Evolutionary conservation across 1,139 yeast species (phyloP).

Genomic region (Pneumocystis sp.): DNA sequence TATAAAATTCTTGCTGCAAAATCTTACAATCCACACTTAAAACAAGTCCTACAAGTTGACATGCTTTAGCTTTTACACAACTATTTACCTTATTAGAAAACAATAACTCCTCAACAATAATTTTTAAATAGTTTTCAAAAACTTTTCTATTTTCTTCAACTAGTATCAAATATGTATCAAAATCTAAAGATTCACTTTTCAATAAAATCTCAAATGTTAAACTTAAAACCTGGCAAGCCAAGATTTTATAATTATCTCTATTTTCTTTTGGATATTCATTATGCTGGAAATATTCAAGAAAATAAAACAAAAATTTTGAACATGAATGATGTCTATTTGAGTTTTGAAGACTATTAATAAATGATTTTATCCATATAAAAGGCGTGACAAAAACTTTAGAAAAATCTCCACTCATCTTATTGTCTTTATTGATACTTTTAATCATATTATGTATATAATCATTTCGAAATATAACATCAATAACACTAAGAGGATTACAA

Average conservation of each 20-base stretch:
- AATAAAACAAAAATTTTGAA: slow-evolving; percentile 3
- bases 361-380: slow-evolving; percentile 14
- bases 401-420: neutral
- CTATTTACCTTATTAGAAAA: neutral
- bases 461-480: slow-evolving; percentile 14
- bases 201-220: neutral
- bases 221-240: neutral
- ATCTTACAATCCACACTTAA: neutral
- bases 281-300: slow-evolving; percentile 1
- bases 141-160: slow-evolving; percentile 12
- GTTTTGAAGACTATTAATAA: slow-evolving; percentile 6
- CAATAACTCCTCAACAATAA: slow-evolving; percentile 10
- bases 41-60: neutral
- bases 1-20: neutral
- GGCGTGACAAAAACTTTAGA: neutral
- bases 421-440: neutral
- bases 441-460: slow-evolving; percentile 8
- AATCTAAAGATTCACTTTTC: neutral
- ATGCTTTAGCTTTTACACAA: neutral
- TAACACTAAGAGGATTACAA: slow-evolving; percentile 13
- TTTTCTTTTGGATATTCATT: neutral
- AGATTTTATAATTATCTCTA: neutral
- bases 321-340: slow-evolving; percentile 2
- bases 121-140: slow-evolving; percentile 11
- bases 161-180: slow-evolving; percentile 11